Evolutionary conservation across 2,329 filamentous ascomycete genomes (phyloP), one percentile per base, ranked within the genome.

Genomic region (Colletotrichum viniferum): DNA sequence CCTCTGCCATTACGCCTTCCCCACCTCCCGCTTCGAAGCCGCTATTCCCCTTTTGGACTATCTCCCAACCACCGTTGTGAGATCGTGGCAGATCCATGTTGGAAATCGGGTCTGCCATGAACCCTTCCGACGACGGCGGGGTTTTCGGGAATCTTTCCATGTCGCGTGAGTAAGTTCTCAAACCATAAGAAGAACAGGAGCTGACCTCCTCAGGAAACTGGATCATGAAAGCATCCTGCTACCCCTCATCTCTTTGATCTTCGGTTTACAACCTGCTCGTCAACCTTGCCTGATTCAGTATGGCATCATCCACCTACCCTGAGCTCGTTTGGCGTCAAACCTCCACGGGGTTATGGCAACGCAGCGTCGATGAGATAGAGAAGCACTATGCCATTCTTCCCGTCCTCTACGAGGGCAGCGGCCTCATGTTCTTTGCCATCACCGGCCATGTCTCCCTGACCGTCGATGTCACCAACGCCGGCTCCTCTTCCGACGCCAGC

Each of bases 341-440:
- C 4, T 58, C 58, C 1, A 78, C 82, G 5, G 80, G 81, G 6
- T 34, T 79, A 2, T 86, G 84, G 83, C 77, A 81, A 8, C 81
- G 84, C 7, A 79, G 79, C n/a, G 78, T 84, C 10, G 86, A 88
- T 34, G 86, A 88, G 71, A 80, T 81, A 0, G 86, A 88, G 69
- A 77, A 83, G 18, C 85, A 85, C 43, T 88, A 88, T 73, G 81
- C 84, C 0, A 78, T 82, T 1, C 75, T 87, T 12, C 80, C 80
- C 0, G 82, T 81, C 13, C 76, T 79, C 0, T 86, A 83, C 52
- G 79, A 84, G 28, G 84, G 80, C 2, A 86, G 80, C 34, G 84
- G 84, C 0, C 84, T 85, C 2, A 83, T 81, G 68, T 85, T 83
- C 75, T 87, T 87, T 65, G 83, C 83, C 3, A 86, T 88, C 6